Base-by-base conservation (phyloP, 192 early-diverging fungal genomes). In the Gryganskiella cystojenkinii region DNA sequence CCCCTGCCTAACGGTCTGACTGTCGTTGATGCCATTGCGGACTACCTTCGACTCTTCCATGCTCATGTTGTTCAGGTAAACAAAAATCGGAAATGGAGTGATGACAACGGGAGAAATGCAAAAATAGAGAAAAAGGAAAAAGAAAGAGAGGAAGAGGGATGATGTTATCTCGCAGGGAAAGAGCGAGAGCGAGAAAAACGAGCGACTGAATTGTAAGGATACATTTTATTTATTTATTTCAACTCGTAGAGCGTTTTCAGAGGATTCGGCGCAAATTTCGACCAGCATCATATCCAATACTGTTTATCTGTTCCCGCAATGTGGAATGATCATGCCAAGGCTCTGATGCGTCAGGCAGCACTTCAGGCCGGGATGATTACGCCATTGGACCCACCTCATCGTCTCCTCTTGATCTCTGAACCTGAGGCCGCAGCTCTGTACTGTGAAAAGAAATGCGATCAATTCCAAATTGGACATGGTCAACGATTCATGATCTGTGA, bases 301-400 rank as follows among this genome's bases (percentile, higher is more conserved):
- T 86, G 85, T 67, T 72, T 86, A 4, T 84, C 85, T 28, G 85
- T 86, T 14, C 85, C 85, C 9, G 85, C 85, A 20, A 86, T 86
- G 85, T 86, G 85, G 85, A 81, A 68, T 28, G 85, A 86, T 51
- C 61, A 71, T 20, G 85, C 85, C 37, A 86, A 86, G 44, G 70
- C 82, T 2, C 57, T 81, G 8, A 86, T 81, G 72, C 65, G 82
- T 34, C 80, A 86, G 51, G 85, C 85, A n/a, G 79, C 85, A 15
- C 79, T 82, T 40, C 80, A 69, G 51, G 82, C 85, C 6, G 82
- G 80, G 11, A 66, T 86, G 35, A 67, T 86, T 30, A 50, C 61
- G 11, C 81, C 76, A 2, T 40, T 61, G 15, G 85, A 86, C 56
- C 82, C 81, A 24, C 73, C 82, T 0, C 82, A 86, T 33, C 70